A percentile compares a stretch with the other conserved stretches of the same genome.
These are phyloP conservation scores for Ogataea salicorniae DNA, from an alignment of 805 yeast genomes.

Conservation along the genomic window DNA sequence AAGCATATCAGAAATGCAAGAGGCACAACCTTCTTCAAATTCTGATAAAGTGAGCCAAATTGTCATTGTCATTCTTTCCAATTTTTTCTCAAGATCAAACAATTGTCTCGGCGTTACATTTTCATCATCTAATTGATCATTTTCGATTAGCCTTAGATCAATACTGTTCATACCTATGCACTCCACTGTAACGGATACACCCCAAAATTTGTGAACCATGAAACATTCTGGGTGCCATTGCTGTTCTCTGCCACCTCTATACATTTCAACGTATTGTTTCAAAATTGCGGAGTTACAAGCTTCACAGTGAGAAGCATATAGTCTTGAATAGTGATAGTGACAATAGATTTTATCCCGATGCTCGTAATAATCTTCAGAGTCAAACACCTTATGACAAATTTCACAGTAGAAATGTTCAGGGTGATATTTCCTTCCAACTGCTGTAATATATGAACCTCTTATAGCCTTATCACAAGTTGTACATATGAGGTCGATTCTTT, in stretches of 20 bases:
- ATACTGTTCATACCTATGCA: conserved; percentile 42
- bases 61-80: conserved; percentile 51
- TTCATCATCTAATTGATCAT: conserved; percentile 17
- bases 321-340: conserved; percentile 84
- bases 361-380: conserved; percentile 89
- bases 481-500: conserved; percentile 80
- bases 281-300: conserved; percentile 90
- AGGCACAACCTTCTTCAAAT: conserved; percentile 87
- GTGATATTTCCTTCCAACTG: conserved; percentile 86
- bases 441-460: conserved; percentile 90
- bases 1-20: conserved; percentile 87
- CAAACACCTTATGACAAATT: conserved; percentile 80
- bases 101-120: conserved; percentile 42
- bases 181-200: conserved; percentile 66
- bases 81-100: conserved; percentile 53
- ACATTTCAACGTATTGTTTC: conserved; percentile 90
- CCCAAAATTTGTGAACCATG: conserved; percentile 97
- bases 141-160: conserved; percentile 5
- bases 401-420: conserved; percentile 93
- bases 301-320: conserved; percentile 83
- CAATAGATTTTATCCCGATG: conserved; percentile 80
- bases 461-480: conserved; percentile 78
- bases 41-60: conserved; percentile 87
- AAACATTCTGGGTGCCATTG: conserved; percentile 99
- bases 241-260: conserved; percentile 83